Base-by-base conservation (phyloP, 805 yeast genomes). In the Sugiyamaella valdiviana region DNA sequence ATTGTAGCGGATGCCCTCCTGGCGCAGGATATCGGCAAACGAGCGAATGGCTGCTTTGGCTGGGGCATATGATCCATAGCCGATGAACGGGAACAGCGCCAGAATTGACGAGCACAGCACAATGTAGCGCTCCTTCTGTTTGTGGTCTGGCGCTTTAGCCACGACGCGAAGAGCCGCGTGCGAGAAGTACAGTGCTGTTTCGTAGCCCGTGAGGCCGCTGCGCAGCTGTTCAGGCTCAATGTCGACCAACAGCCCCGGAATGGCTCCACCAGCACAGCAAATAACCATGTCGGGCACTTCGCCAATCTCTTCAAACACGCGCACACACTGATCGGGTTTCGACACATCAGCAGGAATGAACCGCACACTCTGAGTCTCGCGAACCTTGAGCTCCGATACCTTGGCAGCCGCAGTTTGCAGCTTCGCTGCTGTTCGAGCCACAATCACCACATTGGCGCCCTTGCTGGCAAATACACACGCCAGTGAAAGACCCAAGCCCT, bases 61-160 rank as follows among this genome's bases (percentile, higher is more conserved):
- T 0, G 99, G 99, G 0, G 93, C 90, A 62, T 93, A 93, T 58
- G 87, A 91, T 0, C 81, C 76, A 63, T 93, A 93, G 0, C 99
- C 99, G 39, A 88, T 85, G 60, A 91, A 83, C 4, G 96, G 88
- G 69, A 79, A 91, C 55, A 83, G 79, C 2, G 95, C 89, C 7
- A 83, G 79, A 3, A 81, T 85, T 2, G 96, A 86, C 0, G 96
- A 85, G 58, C 76, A 82, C 51, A 73, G 76, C 20, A 80, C 78
- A 56, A 80, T 74, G 59, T 74, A 83, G 49, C 81, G 77, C 32
- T 62, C 57, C 9, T 49, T 49, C 7, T 61, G 21, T 10, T 20
- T 26, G 15, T 23, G 22, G 9, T 15, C 15, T 2, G 39, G 22
- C 16, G 40, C 35, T 10, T 23, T 2, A 21, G 36, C 42, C 68